Conservation (phyloP, 768 basidiomycete species). For the Mycena maculata region DNA sequence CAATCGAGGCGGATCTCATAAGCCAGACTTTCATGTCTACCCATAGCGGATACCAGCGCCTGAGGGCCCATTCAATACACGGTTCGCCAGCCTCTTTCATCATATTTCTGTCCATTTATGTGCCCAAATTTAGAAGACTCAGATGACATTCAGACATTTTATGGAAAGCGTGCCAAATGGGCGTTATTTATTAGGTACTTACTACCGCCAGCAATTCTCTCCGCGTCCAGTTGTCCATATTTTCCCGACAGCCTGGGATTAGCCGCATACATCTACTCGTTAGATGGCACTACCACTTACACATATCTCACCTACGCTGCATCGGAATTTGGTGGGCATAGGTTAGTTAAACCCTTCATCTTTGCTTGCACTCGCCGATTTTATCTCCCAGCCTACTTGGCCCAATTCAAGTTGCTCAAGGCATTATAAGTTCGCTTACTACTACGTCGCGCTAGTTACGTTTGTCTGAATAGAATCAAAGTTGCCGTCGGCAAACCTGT, state of each 20-base stretch:
- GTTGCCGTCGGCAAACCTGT: conserved; percentile 70
- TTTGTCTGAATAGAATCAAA: conserved; percentile 23
- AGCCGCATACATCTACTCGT: conserved; percentile 81
- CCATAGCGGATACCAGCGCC: conserved; percentile 24
- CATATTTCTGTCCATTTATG: background rate
- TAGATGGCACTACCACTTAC: conserved; percentile 77
- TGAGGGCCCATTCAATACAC: conserved; percentile 10
- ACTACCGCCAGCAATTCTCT: conserved; percentile 41
- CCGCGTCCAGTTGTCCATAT: background rate
- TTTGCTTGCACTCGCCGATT: background rate
- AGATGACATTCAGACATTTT: too few relatives aligned
- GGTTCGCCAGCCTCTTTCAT: background rate
- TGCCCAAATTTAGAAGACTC: background rate
- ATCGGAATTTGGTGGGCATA: conserved; percentile 62
- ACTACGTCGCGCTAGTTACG: background rate
- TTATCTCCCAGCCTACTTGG: conserved; percentile 54
- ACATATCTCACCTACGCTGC: conserved; percentile 71
- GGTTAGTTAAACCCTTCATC: background rate
- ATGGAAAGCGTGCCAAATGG: conserved; percentile 68
- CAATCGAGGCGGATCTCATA: too few relatives aligned
- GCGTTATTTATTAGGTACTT: conserved; percentile 71
- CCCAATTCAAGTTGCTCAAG: conserved; percentile 65
- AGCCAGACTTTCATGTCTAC: too few relatives aligned
- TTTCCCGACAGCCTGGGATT: conserved; percentile 61
- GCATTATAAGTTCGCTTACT: conserved; percentile 62